phyloP scores from a whole-genome alignment of 2,329 filamentous ascomycete genomes.

The Xylaria digitata region DNA sequence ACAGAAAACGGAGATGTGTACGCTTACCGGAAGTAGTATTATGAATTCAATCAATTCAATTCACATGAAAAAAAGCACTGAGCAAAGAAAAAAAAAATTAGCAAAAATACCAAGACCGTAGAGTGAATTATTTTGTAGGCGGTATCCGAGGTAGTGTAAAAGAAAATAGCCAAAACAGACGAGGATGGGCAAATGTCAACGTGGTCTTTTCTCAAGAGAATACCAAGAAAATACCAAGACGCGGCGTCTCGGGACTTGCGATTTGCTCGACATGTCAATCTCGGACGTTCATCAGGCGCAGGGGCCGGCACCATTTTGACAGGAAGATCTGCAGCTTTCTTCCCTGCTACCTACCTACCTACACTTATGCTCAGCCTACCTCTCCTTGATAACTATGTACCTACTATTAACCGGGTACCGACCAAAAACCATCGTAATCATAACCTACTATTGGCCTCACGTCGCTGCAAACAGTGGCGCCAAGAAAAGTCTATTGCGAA shows the following conservation, averaged over 20 bases:
- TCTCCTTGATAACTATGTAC: slow-evolving; percentile 10
- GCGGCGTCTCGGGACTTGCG: slow-evolving; percentile 26
- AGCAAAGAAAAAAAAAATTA: too few relatives aligned
- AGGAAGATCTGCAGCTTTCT: slow-evolving; percentile 11
- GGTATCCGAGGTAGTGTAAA: not conserved
- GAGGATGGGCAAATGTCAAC: not conserved
- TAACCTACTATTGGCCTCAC: slow-evolving; percentile 16
- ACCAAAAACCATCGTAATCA: not conserved
- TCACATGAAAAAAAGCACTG: too few relatives aligned
- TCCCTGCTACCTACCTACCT: slow-evolving; percentile 6
- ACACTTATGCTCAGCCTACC: not conserved
- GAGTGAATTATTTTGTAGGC: too few relatives aligned
- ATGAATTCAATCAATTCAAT: too few relatives aligned
- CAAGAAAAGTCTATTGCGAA: slow-evolving; percentile 3
- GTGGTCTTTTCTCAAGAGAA: slow-evolving; percentile 5
- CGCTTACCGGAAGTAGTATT: too few relatives aligned
- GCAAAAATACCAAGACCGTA: too few relatives aligned
- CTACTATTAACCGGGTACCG: not conserved
- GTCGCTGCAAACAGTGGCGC: not conserved
- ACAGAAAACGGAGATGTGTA: too few relatives aligned
- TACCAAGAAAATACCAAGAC: slow-evolving; percentile 37
- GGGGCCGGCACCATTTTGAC: slow-evolving; percentile 22
- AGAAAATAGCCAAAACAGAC: not conserved
- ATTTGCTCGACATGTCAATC: slow-evolving; percentile 15
- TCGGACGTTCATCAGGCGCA: slow-evolving; percentile 20